Percentiles rank a stretch among this genome's conserved stretches.
phyloP scores from a whole-genome alignment of 306 rosid species.

The Casuarina glauca region DNA sequence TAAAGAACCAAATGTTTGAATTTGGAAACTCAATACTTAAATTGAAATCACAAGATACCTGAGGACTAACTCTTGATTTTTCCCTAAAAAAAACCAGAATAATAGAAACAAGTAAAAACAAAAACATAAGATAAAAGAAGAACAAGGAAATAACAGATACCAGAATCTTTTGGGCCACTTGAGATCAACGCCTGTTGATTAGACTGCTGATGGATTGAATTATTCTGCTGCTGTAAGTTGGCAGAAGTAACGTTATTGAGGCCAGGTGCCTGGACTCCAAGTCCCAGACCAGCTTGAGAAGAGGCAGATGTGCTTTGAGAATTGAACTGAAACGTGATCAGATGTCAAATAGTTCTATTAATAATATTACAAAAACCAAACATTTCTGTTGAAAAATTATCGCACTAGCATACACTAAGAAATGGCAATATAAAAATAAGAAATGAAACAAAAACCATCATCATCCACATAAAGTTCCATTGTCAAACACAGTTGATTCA shows the following conservation, averaged over 20 bases:
- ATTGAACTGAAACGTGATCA: conserved; percentile 64
- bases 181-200: conserved; percentile 62
- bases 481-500: neutral
- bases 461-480: neutral
- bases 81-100: neutral
- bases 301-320: conserved; percentile 69
- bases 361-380: neutral
- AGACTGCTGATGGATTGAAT: conserved; percentile 68
- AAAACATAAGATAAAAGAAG: neutral
- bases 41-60: too few species aligned
- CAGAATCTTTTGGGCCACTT: conserved; percentile 65
- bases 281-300: conserved; percentile 73
- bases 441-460: neutral
- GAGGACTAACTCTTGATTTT: too few species aligned
- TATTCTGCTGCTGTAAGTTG: conserved; percentile 71
- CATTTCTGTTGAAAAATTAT: conserved; percentile 19
- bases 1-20: too few species aligned
- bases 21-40: too few species aligned
- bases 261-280: conserved; percentile 75
- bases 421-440: neutral
- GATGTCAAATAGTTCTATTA: conserved; percentile 28
- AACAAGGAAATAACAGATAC: conserved; percentile 31
- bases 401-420: neutral
- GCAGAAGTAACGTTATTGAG: conserved; percentile 62
- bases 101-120: neutral